Conservation (phyloP, 352 stramenopile genomes). For the Blastocystis sp. region DNA sequence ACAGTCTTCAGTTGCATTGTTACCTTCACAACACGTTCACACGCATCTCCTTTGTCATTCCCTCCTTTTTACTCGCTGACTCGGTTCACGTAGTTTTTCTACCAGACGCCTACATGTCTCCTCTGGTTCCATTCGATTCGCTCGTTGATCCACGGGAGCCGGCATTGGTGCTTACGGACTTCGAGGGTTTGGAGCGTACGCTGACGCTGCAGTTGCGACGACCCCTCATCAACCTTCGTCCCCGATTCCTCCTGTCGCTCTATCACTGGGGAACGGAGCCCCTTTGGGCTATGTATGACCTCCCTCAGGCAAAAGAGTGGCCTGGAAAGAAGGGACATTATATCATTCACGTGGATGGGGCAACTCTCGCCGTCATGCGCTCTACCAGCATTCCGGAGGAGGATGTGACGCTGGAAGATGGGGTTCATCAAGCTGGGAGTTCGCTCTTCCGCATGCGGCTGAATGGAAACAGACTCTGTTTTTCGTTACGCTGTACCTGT, state of each 20-base stretch:
- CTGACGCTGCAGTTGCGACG: background rate
- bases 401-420: background rate
- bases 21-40: slow-evolving; percentile 36
- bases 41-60: background rate
- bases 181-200: background rate
- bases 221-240: background rate
- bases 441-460: background rate
- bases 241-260: background rate
- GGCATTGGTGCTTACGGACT: background rate
- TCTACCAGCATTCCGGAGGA: slow-evolving; percentile 9
- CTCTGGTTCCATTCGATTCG: background rate
- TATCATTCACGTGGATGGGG: background rate
- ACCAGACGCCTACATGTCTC: too few species aligned
- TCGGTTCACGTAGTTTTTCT: background rate
- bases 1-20: background rate
- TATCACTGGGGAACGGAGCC: slow-evolving; percentile 14
- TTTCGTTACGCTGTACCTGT: background rate
- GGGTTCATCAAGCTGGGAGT: background rate
- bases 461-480: background rate
- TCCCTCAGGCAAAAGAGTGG: background rate
- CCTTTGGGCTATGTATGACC: slow-evolving; percentile 14
- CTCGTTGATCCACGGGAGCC: background rate
- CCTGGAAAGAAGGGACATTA: slow-evolving; percentile 1
- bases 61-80: slow-evolving; percentile 15
- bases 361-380: background rate